Percentiles rank a stretch among this genome's conserved stretches.
These are phyloP conservation scores for Chlorella sp. DNA, from an alignment of 139 green algal genomes.

Conservation along the genomic window DNA sequence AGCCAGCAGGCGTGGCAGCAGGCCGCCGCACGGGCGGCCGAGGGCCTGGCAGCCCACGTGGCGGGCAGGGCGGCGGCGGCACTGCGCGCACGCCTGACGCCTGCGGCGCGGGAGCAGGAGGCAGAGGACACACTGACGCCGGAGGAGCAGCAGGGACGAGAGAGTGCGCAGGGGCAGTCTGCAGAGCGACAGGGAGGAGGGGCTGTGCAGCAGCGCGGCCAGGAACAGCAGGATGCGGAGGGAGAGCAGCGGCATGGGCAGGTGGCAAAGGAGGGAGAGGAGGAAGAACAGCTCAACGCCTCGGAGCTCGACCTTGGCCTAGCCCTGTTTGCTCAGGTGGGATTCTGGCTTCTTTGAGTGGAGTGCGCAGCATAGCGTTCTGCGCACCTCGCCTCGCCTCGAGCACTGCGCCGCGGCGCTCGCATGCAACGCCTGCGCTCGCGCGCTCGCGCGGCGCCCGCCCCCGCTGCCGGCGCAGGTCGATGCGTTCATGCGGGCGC, in stretches of 20 bases:
- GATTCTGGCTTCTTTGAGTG: no score
- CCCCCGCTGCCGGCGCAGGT: not conserved
- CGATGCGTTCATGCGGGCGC: not conserved
- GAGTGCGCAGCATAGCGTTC: no score
- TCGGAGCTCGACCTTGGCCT: slow-evolving; percentile 19
- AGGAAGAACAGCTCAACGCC: slow-evolving; percentile 1
- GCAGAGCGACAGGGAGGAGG: not conserved
- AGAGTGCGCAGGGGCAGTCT: not conserved
- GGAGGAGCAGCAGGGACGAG: not conserved
- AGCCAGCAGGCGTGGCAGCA: not conserved
- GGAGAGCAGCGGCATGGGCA: not conserved
- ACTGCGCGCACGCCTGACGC: no score
- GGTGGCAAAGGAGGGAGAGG: not conserved
- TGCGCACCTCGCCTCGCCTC: no score
- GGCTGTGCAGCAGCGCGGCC: not conserved
- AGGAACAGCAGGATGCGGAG: slow-evolving; percentile 6
- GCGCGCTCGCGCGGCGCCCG: not conserved
- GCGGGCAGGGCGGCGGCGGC: no score
- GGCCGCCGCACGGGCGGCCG: not conserved
- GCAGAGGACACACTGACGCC: not conserved
- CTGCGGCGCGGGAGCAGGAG: not conserved
- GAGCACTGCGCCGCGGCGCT: not conserved
- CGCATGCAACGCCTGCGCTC: not conserved
- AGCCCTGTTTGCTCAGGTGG: slow-evolving; percentile 14
- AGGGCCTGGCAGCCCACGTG: not conserved